Conservation (phyloP, 768 basidiomycete species). For the Bullera alba region DNA sequence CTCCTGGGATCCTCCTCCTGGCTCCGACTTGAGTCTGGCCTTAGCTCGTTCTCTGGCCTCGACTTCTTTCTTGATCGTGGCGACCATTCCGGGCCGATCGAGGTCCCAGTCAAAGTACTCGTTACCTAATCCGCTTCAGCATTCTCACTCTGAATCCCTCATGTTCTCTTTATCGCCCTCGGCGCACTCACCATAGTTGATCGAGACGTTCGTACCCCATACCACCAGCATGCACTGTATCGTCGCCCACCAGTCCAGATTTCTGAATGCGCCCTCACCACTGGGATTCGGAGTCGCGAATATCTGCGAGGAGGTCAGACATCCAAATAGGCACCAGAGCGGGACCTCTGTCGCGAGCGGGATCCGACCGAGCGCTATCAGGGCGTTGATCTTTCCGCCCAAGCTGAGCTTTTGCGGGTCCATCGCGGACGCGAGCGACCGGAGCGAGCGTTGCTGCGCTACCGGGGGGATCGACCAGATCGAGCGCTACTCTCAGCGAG, state of each 20-base stretch:
- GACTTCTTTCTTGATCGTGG: slow-evolving; percentile 14
- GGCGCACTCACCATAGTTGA: slow-evolving; percentile 18
- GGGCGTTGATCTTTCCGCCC: slow-evolving; percentile 10
- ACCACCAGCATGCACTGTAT: slow-evolving; percentile 20
- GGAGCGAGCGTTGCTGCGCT: no score
- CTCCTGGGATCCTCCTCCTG: background rate
- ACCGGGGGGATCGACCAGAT: no score
- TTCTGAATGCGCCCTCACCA: background rate
- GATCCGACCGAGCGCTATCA: slow-evolving; percentile 26
- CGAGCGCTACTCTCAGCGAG: no score
- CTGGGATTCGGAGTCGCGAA: slow-evolving; percentile 5
- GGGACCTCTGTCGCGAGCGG: slow-evolving; percentile 26
- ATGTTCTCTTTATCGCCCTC: background rate
- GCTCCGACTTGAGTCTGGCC: background rate
- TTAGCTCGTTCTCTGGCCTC: slow-evolving; percentile 1
- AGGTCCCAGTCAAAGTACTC: slow-evolving; percentile 31
- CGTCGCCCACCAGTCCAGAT: slow-evolving; percentile 14
- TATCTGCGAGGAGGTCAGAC: slow-evolving; percentile 15
- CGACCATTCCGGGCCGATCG: slow-evolving; percentile 20
- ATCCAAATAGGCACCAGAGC: slow-evolving; percentile 18
- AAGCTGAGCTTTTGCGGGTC: slow-evolving; percentile 24
- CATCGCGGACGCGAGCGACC: no score
- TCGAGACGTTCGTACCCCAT: slow-evolving; percentile 29
- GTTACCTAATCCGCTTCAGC: slow-evolving; percentile 8
- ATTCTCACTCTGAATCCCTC: no score